Evolutionary conservation across 495 filamentous ascomycete species (phyloP), one percentile per base, ranked within the genome.

Genomic region (Aspergillus conjunctus): DNA sequence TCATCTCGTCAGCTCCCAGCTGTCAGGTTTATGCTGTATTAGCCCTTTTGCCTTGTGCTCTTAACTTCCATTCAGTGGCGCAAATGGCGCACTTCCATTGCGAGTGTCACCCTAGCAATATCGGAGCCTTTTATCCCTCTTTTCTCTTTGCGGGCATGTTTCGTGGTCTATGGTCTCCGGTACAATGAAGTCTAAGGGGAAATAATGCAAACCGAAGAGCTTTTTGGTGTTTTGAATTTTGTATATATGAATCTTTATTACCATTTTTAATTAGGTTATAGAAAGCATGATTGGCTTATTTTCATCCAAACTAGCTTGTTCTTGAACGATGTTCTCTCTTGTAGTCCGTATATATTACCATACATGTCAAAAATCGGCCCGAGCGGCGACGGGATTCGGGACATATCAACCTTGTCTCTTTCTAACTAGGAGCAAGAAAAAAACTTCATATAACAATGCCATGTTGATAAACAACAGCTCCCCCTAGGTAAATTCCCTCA

Each of bases 21-120:
- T 50, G 60, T 61, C 45, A 60, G 9, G 32, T 17, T 46, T 9
- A 26, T 56, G 17, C 9, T 56, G 22, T 45, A 20, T 45, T 8
- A 46, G 7, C 10, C 17, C 15, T 34, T 54, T 9, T 31, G 33
- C 39, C 22, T 4, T 8, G n/a, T 51, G 45, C 15, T 57, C 54
- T 39, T 61, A 48, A 34, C 21, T 54, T 58, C 14, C 30, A 51
- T 57, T 56, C 14, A n/a, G 14, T 49, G 17, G 56, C 39, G 55
- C 60, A 43, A 34, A 52, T 49, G n/a, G 46, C 33, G 34, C 48
- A 10, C 48, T 44, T 46, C 17, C n/a, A 14, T 53, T 59, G 37
- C 34, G 26, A 56, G 58, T 68, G 70, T 62, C 60, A 68, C 66
- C 11, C 61, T 66, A 65, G 48, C 62, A 58, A 62, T 66, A 48